phyloP scores from a whole-genome alignment of 164 flowering plant species.

The Taxillus chinensis region DNA sequence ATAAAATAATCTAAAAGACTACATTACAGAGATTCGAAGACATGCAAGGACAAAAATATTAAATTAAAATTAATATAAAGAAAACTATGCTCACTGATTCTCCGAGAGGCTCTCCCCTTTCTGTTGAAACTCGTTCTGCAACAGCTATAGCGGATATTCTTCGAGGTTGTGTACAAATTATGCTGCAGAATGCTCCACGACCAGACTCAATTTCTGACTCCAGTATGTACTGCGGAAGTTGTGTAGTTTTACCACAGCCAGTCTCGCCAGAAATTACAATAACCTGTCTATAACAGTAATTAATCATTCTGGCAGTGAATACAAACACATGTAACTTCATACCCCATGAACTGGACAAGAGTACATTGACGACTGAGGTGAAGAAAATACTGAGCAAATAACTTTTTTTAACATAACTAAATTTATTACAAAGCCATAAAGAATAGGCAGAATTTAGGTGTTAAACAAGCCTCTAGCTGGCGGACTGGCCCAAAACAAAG shows the following conservation, averaged over 20 bases:
- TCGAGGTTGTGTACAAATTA: conserved; percentile 97
- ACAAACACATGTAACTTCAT: background rate
- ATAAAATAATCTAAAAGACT: background rate
- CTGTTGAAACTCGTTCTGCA: conserved; percentile 88
- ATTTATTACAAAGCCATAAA: too few relatives aligned
- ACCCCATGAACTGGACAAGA: too few relatives aligned
- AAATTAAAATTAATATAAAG: conserved; percentile 1
- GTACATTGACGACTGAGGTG: too few relatives aligned
- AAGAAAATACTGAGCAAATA: too few relatives aligned
- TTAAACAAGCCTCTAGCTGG: too few relatives aligned
- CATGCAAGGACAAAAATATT: background rate
- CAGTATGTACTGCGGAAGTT: conserved; percentile 88
- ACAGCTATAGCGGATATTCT: conserved; percentile 99
- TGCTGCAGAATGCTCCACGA: conserved; percentile 95
- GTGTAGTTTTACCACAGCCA: conserved; percentile 99
- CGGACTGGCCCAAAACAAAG: too few relatives aligned
- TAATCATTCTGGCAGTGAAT: background rate
- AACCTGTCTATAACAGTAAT: conserved; percentile 35
- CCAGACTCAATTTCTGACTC: conserved; percentile 98
- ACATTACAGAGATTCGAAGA: background rate
- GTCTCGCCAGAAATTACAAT: conserved; percentile 96
- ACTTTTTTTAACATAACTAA: too few relatives aligned
- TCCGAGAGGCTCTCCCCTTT: conserved; percentile 97
- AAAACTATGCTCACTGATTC: conserved; percentile 56
- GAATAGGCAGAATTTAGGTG: too few relatives aligned